These are phyloP conservation scores for Corchorus capsularis DNA, from an alignment of 345 rosid species.

Conservation along the genomic window DNA sequence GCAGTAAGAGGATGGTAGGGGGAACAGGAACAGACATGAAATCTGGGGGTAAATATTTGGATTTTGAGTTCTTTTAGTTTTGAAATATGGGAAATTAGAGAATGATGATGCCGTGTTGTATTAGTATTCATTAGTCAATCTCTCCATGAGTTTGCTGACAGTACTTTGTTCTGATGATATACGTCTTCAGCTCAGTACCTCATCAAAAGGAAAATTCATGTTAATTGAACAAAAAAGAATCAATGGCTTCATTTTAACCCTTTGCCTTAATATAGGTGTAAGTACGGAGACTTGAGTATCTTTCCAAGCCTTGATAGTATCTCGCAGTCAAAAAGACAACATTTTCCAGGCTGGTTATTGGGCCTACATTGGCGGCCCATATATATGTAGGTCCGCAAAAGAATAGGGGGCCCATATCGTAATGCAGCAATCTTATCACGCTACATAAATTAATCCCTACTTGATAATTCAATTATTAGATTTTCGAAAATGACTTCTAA, in stretches of 20 bases:
- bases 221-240: neutral
- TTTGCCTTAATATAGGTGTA: too few relatives aligned
- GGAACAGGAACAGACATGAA: conserved; percentile 51
- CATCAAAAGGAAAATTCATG: neutral
- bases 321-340: too few relatives aligned
- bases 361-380: neutral
- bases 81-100: neutral
- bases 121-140: conserved; percentile 29
- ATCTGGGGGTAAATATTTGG: conserved; percentile 88
- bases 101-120: conserved; percentile 26
- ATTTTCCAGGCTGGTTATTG: too few relatives aligned
- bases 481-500: neutral
- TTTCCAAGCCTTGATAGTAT: too few relatives aligned
- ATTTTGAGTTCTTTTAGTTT: conserved; percentile 90
- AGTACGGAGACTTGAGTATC: too few relatives aligned
- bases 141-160: conserved; percentile 6
- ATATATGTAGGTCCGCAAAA: neutral
- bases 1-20: conserved; percentile 67
- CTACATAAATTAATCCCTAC: too few relatives aligned
- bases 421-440: too few relatives aligned
- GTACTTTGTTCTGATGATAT: conserved; percentile 21
- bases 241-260: neutral
- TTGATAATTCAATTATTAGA: neutral
- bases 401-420: neutral
- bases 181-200: neutral